Evolutionary conservation across 495 filamentous ascomycete genomes (phyloP), one percentile per base, ranked within the genome.

Genomic region (Lasiosphaeriaceae sp.): DNA sequence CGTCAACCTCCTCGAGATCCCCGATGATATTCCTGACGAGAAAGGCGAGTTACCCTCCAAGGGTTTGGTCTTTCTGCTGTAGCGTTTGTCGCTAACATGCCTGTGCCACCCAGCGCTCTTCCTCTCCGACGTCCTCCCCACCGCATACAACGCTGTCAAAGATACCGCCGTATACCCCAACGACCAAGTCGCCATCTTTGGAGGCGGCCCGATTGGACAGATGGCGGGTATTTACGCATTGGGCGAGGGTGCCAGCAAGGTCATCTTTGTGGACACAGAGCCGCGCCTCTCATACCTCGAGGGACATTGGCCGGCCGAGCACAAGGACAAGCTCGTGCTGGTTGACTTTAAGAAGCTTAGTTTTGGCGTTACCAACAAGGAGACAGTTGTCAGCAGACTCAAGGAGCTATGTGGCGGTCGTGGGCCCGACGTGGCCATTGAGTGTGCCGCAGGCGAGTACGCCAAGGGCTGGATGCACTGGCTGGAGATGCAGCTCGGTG

Each of bases 371-470:
- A 77, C 76, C 20, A 71, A 54, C 34, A 77, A 77, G 67, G 71
- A 76, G 47, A 85, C 82, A 2, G 87, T 96, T 1, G 86, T 86
- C 2, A 81, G 74, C 24, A 83, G 79, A 61, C 71, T 96, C 55
- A 89, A 92, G 67, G 86, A 93, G 56, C 80, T 91, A 67, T 83
- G 81, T 5, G 78, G 77, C 45, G 80, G 78, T 0, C 69, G 80
- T 0, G 90, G 89, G 0, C 86, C 86, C 0, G 90, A 96, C 71
- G 85, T 88, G 6, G 87, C 84, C 21, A 77, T 96, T 21, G 92
- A 96, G 71, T 93, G 89, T 65, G 90, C 85, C 0, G 89, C 90
- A 0, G 89, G 89, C 37, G 88, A 93, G 69, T 96, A 93, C 48
- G 81, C 91, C 16, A 94, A 96, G 74, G 83, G 89, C 17, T 90